phyloP scores from a whole-genome alignment of 495 filamentous ascomycete genomes.

The Lophium mytilinum region DNA sequence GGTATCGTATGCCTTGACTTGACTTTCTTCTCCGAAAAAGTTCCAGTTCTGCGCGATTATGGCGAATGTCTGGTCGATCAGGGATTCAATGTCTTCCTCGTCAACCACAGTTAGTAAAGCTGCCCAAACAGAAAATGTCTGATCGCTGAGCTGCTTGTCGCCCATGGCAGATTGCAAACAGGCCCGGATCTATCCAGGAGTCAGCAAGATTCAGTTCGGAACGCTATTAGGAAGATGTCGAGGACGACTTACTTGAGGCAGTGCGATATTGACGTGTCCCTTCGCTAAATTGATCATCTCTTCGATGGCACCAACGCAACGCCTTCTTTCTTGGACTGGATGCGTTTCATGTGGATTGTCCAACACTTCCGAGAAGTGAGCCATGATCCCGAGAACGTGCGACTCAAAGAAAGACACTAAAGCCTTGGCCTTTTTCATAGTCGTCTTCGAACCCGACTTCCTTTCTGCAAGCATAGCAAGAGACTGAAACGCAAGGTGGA shows the following conservation, averaged over 20 bases:
- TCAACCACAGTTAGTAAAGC: slow-evolving; percentile 63
- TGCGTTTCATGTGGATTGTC: slow-evolving; percentile 57
- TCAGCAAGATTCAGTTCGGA: background rate
- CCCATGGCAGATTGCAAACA: slow-evolving; percentile 79
- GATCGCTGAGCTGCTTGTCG: slow-evolving; percentile 59
- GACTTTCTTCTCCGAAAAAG: slow-evolving; percentile 52
- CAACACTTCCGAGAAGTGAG: slow-evolving; percentile 70
- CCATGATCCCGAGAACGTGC: slow-evolving; percentile 82
- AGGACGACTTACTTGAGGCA: slow-evolving; percentile 65
- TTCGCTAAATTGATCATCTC: slow-evolving; percentile 75
- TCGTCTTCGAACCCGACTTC: slow-evolving; percentile 40
- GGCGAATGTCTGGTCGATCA: slow-evolving; percentile 82
- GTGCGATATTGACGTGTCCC: slow-evolving; percentile 60
- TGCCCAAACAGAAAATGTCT: slow-evolving; percentile 78
- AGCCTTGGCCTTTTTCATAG: slow-evolving; percentile 46
- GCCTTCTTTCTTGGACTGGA: slow-evolving; percentile 53
- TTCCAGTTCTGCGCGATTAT: slow-evolving; percentile 77
- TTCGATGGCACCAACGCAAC: slow-evolving; percentile 72
- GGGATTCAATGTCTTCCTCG: slow-evolving; percentile 65
- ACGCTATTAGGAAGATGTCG: background rate
- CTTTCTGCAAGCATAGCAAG: slow-evolving; percentile 57
- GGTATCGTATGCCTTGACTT: slow-evolving; percentile 48
- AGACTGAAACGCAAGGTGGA: slow-evolving; percentile 55
- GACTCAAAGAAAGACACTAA: slow-evolving; percentile 72
- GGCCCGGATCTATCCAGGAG: slow-evolving; percentile 58